phyloP scores from a whole-genome alignment of 768 basidiomycete genomes.

The Candolleomyces aberdarensis region DNA sequence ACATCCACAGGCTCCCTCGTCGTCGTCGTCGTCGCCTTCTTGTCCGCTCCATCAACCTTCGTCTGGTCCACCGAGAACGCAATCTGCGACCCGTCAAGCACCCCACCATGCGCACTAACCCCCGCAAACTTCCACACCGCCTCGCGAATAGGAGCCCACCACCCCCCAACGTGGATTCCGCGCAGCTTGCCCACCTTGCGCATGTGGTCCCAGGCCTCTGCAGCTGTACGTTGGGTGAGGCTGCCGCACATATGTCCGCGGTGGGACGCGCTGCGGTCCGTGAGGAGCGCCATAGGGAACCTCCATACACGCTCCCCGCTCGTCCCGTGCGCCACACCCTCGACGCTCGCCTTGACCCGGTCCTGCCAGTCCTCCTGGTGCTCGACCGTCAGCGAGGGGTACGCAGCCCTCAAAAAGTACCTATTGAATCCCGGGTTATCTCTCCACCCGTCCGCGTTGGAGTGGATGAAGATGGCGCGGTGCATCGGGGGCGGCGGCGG shows the following conservation, averaged over 20 bases:
- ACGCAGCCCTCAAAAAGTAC: conserved; percentile 71
- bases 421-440: conserved; percentile 75
- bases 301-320: conserved; percentile 55
- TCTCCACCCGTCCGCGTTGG: conserved; percentile 61
- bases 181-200: conserved; percentile 26
- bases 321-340: conserved; percentile 10
- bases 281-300: conserved; percentile 65
- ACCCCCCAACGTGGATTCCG: conserved; percentile 47
- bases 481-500: conserved; percentile 60
- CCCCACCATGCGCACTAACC: conserved; percentile 10
- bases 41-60: not conserved
- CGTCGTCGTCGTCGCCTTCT: conserved; percentile 5
- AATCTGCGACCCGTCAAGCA: conserved; percentile 10
- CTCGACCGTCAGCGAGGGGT: conserved; percentile 70
- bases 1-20: conserved; percentile 17
- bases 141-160: conserved; percentile 77
- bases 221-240: conserved; percentile 68
- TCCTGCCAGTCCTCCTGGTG: conserved; percentile 70
- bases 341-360: conserved; percentile 36
- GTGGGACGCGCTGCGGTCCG: conserved; percentile 77
- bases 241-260: conserved; percentile 61
- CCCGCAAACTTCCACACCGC: conserved; percentile 70
- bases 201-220: conserved; percentile 62
- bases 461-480: conserved; percentile 70
- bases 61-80: conserved; percentile 4